Conservation (phyloP, 768 basidiomycete genomes). For the Pholiota molesta region DNA sequence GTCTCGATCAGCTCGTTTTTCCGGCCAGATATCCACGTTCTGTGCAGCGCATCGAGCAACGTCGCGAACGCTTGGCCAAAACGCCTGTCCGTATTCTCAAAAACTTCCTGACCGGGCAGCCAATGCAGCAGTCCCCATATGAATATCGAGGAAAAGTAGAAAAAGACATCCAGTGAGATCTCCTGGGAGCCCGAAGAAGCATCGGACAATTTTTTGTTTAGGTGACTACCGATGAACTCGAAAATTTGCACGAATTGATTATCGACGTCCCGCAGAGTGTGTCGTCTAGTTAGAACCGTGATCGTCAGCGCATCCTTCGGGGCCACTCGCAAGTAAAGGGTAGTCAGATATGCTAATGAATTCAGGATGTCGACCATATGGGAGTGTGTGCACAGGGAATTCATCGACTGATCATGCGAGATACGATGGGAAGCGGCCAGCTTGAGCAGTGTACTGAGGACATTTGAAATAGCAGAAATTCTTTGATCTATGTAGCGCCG, state of each 20-base stretch:
- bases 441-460: background rate
- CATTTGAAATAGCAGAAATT: background rate
- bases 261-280: background rate
- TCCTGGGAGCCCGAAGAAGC: background rate
- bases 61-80: background rate
- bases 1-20: background rate
- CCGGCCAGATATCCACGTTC: background rate
- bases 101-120: background rate
- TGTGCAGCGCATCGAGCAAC: background rate
- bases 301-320: background rate
- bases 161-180: background rate
- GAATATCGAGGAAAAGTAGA: background rate
- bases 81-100: background rate
- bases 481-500: background rate
- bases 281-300: background rate
- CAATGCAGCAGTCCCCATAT: background rate
- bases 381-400: background rate
- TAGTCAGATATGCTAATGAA: background rate
- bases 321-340: background rate
- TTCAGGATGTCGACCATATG: background rate
- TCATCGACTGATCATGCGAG: background rate
- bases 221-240: background rate
- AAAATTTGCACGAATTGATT: background rate
- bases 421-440: background rate
- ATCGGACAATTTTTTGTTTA: background rate